Evolutionary conservation across 805 yeast species (phyloP).

Genomic region (Yarrowia deformans): DNA sequence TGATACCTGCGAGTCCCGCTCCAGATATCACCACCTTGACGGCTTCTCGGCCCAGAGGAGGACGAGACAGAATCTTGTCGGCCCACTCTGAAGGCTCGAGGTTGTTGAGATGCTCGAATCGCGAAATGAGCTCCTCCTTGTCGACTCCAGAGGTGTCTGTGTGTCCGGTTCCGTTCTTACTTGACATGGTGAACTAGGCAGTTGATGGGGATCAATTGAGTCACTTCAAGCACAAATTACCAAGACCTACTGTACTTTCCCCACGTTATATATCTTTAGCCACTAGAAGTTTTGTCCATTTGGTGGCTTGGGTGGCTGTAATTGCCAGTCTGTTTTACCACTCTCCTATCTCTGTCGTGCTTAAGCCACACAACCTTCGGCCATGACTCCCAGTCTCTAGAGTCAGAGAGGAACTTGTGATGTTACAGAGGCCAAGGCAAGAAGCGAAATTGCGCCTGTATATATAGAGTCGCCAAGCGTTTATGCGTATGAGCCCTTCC

Average conservation of each 20-base stretch:
- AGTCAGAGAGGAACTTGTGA: background rate
- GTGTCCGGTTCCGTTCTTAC: conserved; percentile 26
- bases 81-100: conserved; percentile 33
- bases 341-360: conserved; percentile 12
- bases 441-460: background rate
- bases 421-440: background rate
- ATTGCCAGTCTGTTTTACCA: background rate
- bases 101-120: conserved; percentile 19
- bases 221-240: too few relatives aligned
- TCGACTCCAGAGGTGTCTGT: conserved; percentile 34
- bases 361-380: conserved; percentile 29
- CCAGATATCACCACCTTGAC: conserved; percentile 33
- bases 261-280: conserved; percentile 7
- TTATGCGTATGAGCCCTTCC: too few relatives aligned
- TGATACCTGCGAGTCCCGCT: conserved; percentile 39
- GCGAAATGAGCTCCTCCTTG: conserved; percentile 27
- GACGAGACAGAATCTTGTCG: conserved; percentile 13
- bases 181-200: background rate
- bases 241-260: too few relatives aligned
- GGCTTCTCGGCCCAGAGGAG: conserved; percentile 13
- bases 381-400: background rate
- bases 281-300: background rate
- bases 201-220: background rate
- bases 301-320: conserved; percentile 16
- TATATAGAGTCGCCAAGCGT: too few relatives aligned